A percentile compares a stretch with the other conserved stretches of the same genome.
Conservation (phyloP, 495 filamentous ascomycete species). For the Penicillium macrosclerotiorum region DNA sequence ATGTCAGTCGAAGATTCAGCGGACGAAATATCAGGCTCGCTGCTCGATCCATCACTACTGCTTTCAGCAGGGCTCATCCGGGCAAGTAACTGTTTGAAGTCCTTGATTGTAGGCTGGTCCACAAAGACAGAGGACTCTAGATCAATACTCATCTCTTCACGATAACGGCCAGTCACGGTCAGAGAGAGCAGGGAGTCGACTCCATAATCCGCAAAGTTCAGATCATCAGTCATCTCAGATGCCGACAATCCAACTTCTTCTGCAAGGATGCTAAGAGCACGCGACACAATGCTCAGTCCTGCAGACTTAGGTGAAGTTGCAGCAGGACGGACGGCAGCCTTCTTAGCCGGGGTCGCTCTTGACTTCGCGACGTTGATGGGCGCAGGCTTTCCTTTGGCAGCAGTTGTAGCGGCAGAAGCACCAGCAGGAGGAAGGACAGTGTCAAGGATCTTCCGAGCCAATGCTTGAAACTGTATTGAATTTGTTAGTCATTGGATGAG, state of each 20-base stretch:
- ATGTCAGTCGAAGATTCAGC: conserved; percentile 29
- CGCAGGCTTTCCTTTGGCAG: conserved; percentile 32
- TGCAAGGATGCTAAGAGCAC: conserved; percentile 61
- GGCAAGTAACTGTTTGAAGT: conserved; percentile 56
- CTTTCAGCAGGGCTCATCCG: conserved; percentile 38
- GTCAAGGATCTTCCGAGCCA: conserved; percentile 67
- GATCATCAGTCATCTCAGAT: conserved; percentile 56
- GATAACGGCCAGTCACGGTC: conserved; percentile 45
- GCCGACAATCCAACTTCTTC: conserved; percentile 63
- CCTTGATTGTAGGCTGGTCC: conserved; percentile 57
- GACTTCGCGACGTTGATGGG: conserved; percentile 36
- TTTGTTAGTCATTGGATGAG: conserved; percentile 18
- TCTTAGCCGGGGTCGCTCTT: conserved; percentile 33
- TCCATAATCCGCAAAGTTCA: conserved; percentile 51
- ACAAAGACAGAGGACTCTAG: conserved; percentile 54
- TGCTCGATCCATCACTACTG: conserved; percentile 32
- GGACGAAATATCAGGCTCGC: conserved; percentile 35
- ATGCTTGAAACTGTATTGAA: conserved; percentile 54
- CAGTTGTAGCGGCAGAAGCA: conserved; percentile 20
- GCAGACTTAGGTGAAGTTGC: conserved; percentile 27
- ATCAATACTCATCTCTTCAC: conserved; percentile 52
- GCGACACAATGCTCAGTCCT: conserved; percentile 26
- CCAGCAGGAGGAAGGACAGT: conserved; percentile 61
- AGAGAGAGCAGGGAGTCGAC: conserved; percentile 54
- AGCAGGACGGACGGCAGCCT: conserved; percentile 16